Base-by-base conservation (phyloP, 2,329 filamentous ascomycete species). In the Aspergillus eucalypticola region DNA sequence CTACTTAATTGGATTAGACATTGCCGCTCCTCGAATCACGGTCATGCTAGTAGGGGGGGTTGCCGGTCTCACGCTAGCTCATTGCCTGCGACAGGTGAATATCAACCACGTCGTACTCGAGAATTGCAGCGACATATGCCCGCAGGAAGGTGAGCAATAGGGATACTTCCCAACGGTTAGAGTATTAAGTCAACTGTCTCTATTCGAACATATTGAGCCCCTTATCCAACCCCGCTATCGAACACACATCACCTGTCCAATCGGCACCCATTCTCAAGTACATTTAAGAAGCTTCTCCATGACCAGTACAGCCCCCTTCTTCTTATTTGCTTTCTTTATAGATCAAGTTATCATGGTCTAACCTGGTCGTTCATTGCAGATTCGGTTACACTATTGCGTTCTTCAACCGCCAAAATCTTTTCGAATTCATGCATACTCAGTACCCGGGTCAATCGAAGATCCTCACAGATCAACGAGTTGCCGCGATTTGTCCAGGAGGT, bases 61-160 rank as follows among this genome's bases (percentile, higher is more conserved):
- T 10, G 73, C 78, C 4, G 83, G 83, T n/a, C 69, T 84, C 0
- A 71, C 78, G 0, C 68, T 83, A 8, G 81, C 81, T 2, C 76
- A 78, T 42, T 75, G 76, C 61, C 75, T 85, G 3, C 74, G 82
- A 48, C 67, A 70, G 50, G 69, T 76, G 19, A 69, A 69, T 38
- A 79, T 85, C 58, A 76, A 83, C 60, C 84, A 80, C 64, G 56
- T 82, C 1, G 58, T 86, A 0, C 74, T 85, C 0, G 83, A 86
- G 61, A 68, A 71, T 0, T 67, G 77, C 39, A 21, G 60, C 0
- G 68, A 77, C 0, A 60, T 67, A 19, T 55, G 62, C 0, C 81
- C 82, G 0, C 71, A 77, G 21, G 70, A 79, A 0, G 83, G 84
- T 1, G 82, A 0, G 78, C 75, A 3, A 83, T 86, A 32, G 81